Conservation (phyloP, 2,329 filamentous ascomycete genomes). For the Chaetomium olivaceum region DNA sequence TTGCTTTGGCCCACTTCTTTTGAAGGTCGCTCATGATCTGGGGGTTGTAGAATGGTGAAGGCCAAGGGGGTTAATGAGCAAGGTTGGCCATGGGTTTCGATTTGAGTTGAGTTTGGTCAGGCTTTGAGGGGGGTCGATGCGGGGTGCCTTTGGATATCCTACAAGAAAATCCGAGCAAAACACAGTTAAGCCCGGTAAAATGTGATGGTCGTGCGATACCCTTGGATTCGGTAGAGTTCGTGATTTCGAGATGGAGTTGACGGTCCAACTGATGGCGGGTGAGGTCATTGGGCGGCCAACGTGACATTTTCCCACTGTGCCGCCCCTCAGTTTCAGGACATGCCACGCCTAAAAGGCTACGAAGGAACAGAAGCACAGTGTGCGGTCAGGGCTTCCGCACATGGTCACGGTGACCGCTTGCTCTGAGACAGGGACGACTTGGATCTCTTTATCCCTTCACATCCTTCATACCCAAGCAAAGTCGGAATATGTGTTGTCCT, state of each 20-base stretch:
- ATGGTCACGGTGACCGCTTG: neutral
- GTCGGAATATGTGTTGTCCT: no score
- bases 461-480: no score
- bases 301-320: constrained; percentile 12
- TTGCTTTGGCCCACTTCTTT: constrained; percentile 39
- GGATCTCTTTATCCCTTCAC: no score
- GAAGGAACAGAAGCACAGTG: neutral
- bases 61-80: neutral
- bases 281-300: constrained; percentile 24
- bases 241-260: constrained; percentile 13
- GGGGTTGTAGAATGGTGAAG: neutral
- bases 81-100: neutral
- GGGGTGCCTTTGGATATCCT: neutral
- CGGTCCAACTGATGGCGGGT: neutral
- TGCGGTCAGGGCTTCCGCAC: neutral
- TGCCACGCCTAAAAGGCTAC: neutral
- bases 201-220: neutral
- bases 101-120: neutral
- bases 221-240: neutral
- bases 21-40: constrained; percentile 39
- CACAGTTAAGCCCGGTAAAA: no score
- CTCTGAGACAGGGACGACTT: no score
- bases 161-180: neutral
- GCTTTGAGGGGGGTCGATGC: neutral
- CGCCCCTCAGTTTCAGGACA: constrained; percentile 14